Evolutionary conservation across 225 moss, liverwort and hornwort species (phyloP).

Genomic region (Bryum argenteum): DNA sequence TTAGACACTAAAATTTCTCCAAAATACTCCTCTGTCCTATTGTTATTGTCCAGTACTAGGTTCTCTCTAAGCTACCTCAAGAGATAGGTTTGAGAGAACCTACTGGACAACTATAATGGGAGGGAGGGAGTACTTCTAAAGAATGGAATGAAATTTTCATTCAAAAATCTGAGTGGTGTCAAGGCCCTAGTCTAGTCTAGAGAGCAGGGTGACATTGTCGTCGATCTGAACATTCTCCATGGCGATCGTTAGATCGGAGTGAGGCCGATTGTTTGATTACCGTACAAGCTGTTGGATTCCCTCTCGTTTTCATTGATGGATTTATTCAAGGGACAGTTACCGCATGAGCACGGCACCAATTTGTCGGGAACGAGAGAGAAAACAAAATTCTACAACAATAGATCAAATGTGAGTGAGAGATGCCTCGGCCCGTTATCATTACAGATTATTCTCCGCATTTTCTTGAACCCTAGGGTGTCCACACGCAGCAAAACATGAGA

Average conservation of each 20-base stretch:
- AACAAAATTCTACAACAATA: constrained; percentile 7
- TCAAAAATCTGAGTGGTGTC: too few species aligned
- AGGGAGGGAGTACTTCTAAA: too few species aligned
- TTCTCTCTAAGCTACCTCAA: too few species aligned
- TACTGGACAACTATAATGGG: too few species aligned
- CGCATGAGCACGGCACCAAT: constrained; percentile 23
- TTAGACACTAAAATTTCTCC: too few species aligned
- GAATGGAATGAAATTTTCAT: too few species aligned
- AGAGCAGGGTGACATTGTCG: not conserved
- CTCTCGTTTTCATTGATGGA: constrained; percentile 19
- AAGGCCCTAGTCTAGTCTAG: too few species aligned
- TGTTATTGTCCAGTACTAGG: too few species aligned
- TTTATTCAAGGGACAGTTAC: not conserved
- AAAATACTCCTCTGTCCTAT: too few species aligned
- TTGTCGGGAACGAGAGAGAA: constrained; percentile 26
- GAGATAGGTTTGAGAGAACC: too few species aligned
- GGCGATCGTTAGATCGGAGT: not conserved
- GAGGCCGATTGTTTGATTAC: not conserved
- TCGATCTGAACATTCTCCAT: not conserved
- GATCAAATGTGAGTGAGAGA: not conserved
- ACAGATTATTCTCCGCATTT: constrained; percentile 19
- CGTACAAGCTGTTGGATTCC: not conserved
- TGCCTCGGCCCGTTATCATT: constrained; percentile 18
- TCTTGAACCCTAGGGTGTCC: constrained; percentile 13
- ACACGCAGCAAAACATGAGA: not conserved